Base-by-base conservation (phyloP, 768 basidiomycete species). In the Panellus pusillus region DNA sequence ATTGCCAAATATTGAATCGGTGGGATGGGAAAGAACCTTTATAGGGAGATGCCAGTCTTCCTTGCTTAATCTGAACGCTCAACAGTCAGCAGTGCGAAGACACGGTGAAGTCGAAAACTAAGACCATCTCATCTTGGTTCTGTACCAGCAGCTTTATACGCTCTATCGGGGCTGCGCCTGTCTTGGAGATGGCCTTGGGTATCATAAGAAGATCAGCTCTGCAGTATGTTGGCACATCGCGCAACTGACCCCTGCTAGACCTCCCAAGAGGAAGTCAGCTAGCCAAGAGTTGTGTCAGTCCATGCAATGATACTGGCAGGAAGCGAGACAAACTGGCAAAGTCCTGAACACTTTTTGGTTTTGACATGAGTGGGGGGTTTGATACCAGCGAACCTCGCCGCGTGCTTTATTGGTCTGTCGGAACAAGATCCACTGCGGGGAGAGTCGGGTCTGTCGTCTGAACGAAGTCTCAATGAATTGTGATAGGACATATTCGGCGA, bases 71-170 rank as follows among this genome's bases (percentile, higher is more conserved):
- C 86, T 88, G 57, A 28, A 35, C 1, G 1, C 27, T 19, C 3
- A 38, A 19, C 14, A 4, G 14, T 39, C 41, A 54, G 24, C 24
- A 6, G 18, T 35, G 31, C 1, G 15, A 7, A n/a, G 3, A 39
- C 15, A 31, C 14, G 9, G 18, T 39, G 18, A 42, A 38, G 1
- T 11, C 20, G 28, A 38, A 12, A 32, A 15, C 38, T 24, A 14
- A 54, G 8, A 81, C 81, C 91, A 92, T 92, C 76, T 91, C 90
- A 78, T 89, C 89, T 79, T 91, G 89, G 72, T 91, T 91, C 71
- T 91, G 86, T 52, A 89, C 80, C 68, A 89, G 73, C 60, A 91
- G 82, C 74, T 93, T 93, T 70, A 93, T 87, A 64, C 90, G 87
- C 79, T 92, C 90, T 61, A 93, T 93, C 70, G 90, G 90, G 61